Base-by-base conservation (phyloP, 2,329 filamentous ascomycete genomes). In the Stagonosporopsis chrysanthemi region DNA sequence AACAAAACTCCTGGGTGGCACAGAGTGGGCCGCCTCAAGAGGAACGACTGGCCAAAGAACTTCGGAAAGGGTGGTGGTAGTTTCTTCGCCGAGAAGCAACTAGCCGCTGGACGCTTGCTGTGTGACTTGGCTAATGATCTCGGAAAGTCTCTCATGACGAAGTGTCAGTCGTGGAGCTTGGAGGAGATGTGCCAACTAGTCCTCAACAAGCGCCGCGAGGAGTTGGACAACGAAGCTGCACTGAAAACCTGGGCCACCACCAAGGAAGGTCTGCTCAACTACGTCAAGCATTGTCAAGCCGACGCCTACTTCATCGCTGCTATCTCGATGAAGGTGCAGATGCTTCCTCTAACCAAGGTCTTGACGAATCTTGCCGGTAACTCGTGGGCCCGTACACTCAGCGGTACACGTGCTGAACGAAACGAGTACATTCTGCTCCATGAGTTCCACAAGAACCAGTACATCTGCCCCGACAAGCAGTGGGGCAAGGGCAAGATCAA, bases 351-450 rank as follows among this genome's bases (percentile, higher is more conserved):
- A 51, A 97, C 94, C 22, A 98, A 97, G 76, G 91, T 97, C 45
- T 82, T 99, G 62, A 99, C 95, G 14, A 98, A 98, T 70, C 82
- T 99, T 75, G 95, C 95, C 60, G 95, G 95, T 67, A 99, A 99
- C 77, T 98, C 95, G 1, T 99, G 95, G 95, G 94, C 94, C 52
- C 88, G 95, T 73, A 99, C 95, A 2, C 81, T 99, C 38, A 97
- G 92, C 35, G 95, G 95, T 77, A 99, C 95, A 19, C 89, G 95
- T 73, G 95, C 95, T 8, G 95, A 99, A 80, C 90, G 95, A 33
- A 99, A 99, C 78, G 95, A 99, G 79, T 99, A 97, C 83, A 99
- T 99, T 91, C 73, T 99, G 73, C 85, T 99, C 5, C 95, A 99
- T 68, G 94, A 98, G 71, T 99, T 99, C 73, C 86, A 97, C 75